phyloP scores from a whole-genome alignment of 108 stramenopile species.

The Cyclotella baltica region DNA sequence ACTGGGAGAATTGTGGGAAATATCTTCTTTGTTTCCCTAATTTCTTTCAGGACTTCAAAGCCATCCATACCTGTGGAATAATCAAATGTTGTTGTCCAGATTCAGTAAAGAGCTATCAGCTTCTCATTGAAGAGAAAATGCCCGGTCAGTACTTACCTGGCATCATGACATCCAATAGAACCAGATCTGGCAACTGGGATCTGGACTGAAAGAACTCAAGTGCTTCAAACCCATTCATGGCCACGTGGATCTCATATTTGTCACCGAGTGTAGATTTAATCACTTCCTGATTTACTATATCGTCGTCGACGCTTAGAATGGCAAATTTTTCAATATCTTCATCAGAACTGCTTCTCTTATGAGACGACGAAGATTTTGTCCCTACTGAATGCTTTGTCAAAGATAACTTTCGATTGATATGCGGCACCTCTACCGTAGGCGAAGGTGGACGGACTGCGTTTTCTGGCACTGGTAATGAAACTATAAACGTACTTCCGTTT shows the following conservation, averaged over 20 bases:
- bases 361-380: too few species aligned
- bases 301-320: constrained; percentile 3
- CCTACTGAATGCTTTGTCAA: too few species aligned
- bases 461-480: too few species aligned
- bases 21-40: constrained; percentile 9
- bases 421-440: too few species aligned
- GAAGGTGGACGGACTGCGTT: too few species aligned
- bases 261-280: constrained; percentile 2
- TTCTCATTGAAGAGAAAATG: too few species aligned
- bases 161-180: constrained; percentile 19
- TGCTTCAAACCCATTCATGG: constrained; percentile 18
- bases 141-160: constrained; percentile 4
- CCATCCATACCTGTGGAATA: constrained; percentile 2
- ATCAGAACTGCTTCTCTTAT: too few species aligned
- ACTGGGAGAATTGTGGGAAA: background rate
- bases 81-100: background rate
- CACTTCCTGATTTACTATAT: constrained; percentile 14
- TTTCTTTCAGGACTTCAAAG: constrained; percentile 8
- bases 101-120: too few species aligned
- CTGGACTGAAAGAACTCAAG: constrained; percentile 1
- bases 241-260: background rate
- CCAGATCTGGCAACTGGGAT: background rate
- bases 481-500: background rate
- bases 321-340: background rate
- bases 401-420: too few species aligned